Conservation (phyloP, 805 yeast genomes). For the Metschnikowia dekortorum region DNA sequence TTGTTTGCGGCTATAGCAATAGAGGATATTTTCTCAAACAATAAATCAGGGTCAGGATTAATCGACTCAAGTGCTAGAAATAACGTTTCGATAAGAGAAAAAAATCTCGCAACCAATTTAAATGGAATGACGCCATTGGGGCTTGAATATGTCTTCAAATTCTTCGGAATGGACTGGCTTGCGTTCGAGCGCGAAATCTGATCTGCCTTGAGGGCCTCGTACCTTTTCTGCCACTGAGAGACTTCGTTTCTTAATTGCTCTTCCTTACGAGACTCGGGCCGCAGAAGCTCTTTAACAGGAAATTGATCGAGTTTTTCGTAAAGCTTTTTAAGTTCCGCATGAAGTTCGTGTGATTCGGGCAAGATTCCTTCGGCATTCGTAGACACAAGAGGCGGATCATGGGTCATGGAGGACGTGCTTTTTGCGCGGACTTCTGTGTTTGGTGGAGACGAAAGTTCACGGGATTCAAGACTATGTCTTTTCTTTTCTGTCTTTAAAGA, state of each 20-base stretch:
- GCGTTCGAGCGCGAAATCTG: slow-evolving; percentile 20
- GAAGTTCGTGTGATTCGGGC: slow-evolving; percentile 2
- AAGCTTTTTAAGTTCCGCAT: slow-evolving; percentile 20
- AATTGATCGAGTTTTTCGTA: slow-evolving; percentile 27
- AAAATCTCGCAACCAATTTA: slow-evolving; percentile 41
- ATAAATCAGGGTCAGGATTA: slow-evolving; percentile 28
- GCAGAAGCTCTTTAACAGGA: slow-evolving; percentile 14
- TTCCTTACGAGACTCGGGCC: slow-evolving; percentile 8
- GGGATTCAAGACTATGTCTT: not conserved
- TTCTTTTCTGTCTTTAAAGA: slow-evolving; percentile 24
- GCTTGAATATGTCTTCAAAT: slow-evolving; percentile 27
- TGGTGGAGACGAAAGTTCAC: not conserved
- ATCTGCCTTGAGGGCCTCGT: slow-evolving; percentile 44
- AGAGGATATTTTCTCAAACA: slow-evolving; percentile 51
- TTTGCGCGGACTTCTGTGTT: not conserved
- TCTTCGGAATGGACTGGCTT: slow-evolving; percentile 17
- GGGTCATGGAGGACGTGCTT: not conserved
- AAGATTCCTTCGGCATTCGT: not conserved
- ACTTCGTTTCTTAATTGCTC: slow-evolving; percentile 27
- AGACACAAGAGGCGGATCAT: not conserved
- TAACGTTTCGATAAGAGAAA: slow-evolving; percentile 46
- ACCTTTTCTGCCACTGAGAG: slow-evolving; percentile 48
- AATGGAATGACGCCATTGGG: slow-evolving; percentile 46
- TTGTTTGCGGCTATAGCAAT: slow-evolving; percentile 45
- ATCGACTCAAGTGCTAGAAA: slow-evolving; percentile 28